Percentiles rank a stretch among this genome's conserved stretches.
Conservation (phyloP, 2,329 filamentous ascomycete species). For the Cladorrhinum sp. region DNA sequence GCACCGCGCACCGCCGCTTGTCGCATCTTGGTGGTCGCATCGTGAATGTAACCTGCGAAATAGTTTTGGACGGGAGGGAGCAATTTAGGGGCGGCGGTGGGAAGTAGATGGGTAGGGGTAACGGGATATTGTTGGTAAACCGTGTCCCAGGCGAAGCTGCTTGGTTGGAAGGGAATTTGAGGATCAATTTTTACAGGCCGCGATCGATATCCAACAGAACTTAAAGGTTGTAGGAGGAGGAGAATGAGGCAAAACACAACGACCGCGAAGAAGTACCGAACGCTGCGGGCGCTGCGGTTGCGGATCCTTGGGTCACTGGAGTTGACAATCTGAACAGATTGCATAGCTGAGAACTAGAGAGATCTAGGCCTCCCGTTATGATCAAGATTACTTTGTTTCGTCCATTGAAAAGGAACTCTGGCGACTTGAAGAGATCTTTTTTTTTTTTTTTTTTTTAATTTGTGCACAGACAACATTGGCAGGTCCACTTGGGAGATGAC, state of each 20-base stretch:
- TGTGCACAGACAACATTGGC: no score
- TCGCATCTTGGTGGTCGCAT: slow-evolving; percentile 15
- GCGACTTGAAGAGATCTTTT: no score
- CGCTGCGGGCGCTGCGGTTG: slow-evolving; percentile 14
- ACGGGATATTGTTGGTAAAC: slow-evolving; percentile 26
- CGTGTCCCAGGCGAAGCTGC: slow-evolving; percentile 26
- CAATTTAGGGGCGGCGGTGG: slow-evolving; percentile 12
- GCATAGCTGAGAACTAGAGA: background rate
- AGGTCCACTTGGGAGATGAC: no score
- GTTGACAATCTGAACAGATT: background rate
- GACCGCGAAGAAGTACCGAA: slow-evolving; percentile 12
- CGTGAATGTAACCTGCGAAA: slow-evolving; percentile 33
- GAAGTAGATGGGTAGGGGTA: slow-evolving; percentile 28
- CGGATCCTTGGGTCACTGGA: slow-evolving; percentile 10
- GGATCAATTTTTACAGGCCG: background rate
- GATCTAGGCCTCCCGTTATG: background rate
- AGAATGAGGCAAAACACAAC: slow-evolving; percentile 13
- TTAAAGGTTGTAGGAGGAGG: slow-evolving; percentile 11
- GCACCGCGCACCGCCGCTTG: slow-evolving; percentile 38
- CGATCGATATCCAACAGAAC: background rate
- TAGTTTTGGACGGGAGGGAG: slow-evolving; percentile 28
- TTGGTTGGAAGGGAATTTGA: slow-evolving; percentile 18
- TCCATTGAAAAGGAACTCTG: no score
- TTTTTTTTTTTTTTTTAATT: no score
- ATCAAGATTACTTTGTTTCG: no score